A percentile compares a stretch with the other conserved stretches of the same genome.
These are phyloP conservation scores for Moricandia moricandioides DNA, from an alignment of 345 rosid genomes.

Conservation along the genomic window DNA sequence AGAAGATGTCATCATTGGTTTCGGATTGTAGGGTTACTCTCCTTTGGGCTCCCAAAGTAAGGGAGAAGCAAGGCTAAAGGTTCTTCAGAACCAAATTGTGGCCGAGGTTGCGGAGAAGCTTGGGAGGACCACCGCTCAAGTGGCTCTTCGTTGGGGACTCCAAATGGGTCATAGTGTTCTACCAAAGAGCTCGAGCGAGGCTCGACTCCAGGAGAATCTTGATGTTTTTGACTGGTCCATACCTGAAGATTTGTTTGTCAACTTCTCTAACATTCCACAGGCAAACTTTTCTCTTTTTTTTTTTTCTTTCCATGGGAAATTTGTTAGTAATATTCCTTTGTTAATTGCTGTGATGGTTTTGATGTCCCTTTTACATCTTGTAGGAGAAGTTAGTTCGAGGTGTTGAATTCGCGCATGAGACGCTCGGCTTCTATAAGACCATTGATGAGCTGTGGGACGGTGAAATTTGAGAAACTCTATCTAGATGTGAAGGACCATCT, in stretches of 20 bases:
- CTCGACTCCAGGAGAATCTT: constrained; percentile 45
- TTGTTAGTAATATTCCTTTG: not conserved
- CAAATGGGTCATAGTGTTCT: constrained; percentile 60
- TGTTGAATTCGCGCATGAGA: constrained; percentile 33
- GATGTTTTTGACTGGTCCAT: constrained; percentile 50
- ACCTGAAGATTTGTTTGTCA: constrained; percentile 41
- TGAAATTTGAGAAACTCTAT: constrained; percentile 31
- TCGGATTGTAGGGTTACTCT: constrained; percentile 49
- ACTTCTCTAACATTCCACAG: constrained; percentile 54
- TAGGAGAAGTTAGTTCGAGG: constrained; percentile 48
- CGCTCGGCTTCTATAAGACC: constrained; percentile 43
- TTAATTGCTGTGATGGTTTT: not conserved
- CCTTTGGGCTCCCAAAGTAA: constrained; percentile 58
- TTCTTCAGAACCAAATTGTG: constrained; percentile 45
- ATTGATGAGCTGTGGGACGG: constrained; percentile 55
- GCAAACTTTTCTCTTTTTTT: constrained; percentile 35
- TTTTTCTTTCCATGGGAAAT: not conserved
- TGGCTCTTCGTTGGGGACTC: constrained; percentile 67
- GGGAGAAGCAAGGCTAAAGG: constrained; percentile 34
- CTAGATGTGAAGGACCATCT: not conserved
- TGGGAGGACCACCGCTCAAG: constrained; percentile 56
- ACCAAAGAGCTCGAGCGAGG: constrained; percentile 58
- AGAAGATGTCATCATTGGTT: not conserved
- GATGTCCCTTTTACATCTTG: not conserved
- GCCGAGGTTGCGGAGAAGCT: constrained; percentile 48